Base-by-base conservation (phyloP, 805 yeast species). In the Yamadazyma ubonensis region DNA sequence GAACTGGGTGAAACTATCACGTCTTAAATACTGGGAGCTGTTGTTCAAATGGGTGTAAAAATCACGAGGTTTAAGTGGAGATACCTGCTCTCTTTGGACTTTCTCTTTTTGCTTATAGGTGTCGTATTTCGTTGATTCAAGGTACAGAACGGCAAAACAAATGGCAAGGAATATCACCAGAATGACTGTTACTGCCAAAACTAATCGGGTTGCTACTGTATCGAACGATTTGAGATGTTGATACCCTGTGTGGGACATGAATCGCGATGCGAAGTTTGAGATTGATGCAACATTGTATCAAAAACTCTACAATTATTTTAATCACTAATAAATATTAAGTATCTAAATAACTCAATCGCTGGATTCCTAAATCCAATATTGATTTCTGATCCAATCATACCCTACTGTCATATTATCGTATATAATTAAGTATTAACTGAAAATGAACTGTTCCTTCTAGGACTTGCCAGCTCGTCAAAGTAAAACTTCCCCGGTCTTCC, bases 21-120 rank as follows among this genome's bases (percentile, higher is more conserved):
- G 46, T 36, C 74, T 46, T 18, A 68, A 49, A 42, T 65, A 67
- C 47, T 65, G 73, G 2, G 71, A 65, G 48, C 73, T 67, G 46
- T 62, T 67, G 52, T 69, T 68, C 36, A 66, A 53, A 39, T 58
- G 51, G 31, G 41, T 41, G 34, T 54, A 55, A 34, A 55, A 53
- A 6, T 36, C 34, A 15, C 29, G 29, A 6, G 8, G 14, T 12
- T 12, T 12, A 4, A 36, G 17, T 7, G 39, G 31, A 5, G 36
- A 21, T 21, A 33, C 8, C 5, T 5, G 15, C 5, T 15, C 28
- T 14, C 7, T 14, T 14, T 28, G 18, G 11, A 33, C 5, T 8
- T 15, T 16, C 32, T 16, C 20, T 11, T 10, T 29, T 12, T 15
- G 20, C n/a, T 29, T 15, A 12, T 23, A 23, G 9, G 26, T 23